Evolutionary conservation across 768 basidiomycete species (phyloP).

Genomic region (Saitozyma sp.): DNA sequence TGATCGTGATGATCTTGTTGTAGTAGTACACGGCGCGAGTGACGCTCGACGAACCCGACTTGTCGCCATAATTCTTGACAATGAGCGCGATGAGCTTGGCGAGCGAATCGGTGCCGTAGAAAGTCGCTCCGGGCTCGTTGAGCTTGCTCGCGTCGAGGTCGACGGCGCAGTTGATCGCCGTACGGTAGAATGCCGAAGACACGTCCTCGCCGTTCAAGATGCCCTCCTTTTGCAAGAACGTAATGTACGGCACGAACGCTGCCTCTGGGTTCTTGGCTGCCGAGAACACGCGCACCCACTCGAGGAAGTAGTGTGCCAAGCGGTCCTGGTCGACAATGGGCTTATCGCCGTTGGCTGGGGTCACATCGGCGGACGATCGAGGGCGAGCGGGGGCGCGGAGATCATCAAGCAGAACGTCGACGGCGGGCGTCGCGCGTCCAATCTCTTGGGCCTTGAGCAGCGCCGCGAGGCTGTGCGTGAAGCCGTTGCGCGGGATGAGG

Average conservation of each 20-base stretch:
- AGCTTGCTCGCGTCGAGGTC: slow-evolving; percentile 66
- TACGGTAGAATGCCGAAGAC: slow-evolving; percentile 97
- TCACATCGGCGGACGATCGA: slow-evolving; percentile 11
- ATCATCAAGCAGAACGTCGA: slow-evolving; percentile 69
- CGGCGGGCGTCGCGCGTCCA: slow-evolving; percentile 66
- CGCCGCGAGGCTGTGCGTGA: slow-evolving; percentile 76
- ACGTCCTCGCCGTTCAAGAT: slow-evolving; percentile 94
- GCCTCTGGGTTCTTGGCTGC: slow-evolving; percentile 82
- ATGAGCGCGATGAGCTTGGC: slow-evolving; percentile 93
- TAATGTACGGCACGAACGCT: slow-evolving; percentile 93
- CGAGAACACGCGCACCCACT: slow-evolving; percentile 95
- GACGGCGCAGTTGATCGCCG: slow-evolving; percentile 92
- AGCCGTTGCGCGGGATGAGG: slow-evolving; percentile 70
- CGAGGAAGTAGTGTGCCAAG: slow-evolving; percentile 52
- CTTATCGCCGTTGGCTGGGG: slow-evolving; percentile 11
- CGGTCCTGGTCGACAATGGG: slow-evolving; percentile 49
- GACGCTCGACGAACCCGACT: slow-evolving; percentile 81
- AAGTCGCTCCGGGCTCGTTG: slow-evolving; percentile 61
- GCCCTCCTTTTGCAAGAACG: slow-evolving; percentile 93
- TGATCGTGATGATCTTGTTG: slow-evolving; percentile 94
- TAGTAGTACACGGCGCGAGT: slow-evolving; percentile 94
- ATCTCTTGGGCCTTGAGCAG: slow-evolving; percentile 70
- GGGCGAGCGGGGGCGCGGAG: slow-evolving; percentile 53
- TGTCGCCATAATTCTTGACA: slow-evolving; percentile 99
- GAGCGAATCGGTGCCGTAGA: slow-evolving; percentile 92